Evolutionary conservation across 2,329 filamentous ascomycete species (phyloP).

Genomic region (Colletotrichum scovillei): DNA sequence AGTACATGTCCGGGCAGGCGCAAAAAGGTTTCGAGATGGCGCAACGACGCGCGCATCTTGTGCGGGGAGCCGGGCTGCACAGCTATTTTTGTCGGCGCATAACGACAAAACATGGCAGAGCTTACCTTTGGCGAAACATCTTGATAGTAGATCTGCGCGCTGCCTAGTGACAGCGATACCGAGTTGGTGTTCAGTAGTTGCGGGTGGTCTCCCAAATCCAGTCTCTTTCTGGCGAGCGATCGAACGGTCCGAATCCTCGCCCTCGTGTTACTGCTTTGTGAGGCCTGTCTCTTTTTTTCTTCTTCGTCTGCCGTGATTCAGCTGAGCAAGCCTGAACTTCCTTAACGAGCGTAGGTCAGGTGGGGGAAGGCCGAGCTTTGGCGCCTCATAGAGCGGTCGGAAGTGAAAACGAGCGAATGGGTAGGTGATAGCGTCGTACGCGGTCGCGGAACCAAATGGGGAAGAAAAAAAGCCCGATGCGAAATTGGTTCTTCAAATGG

Average conservation of each 20-base stretch:
- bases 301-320: not conserved
- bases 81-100: conserved; percentile 33
- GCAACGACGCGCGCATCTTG: conserved; percentile 16
- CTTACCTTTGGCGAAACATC: conserved; percentile 51
- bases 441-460: conserved; percentile 1
- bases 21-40: conserved; percentile 23
- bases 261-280: conserved; percentile 13
- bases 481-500: conserved; percentile 17
- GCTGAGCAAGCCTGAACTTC: not conserved
- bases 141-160: conserved; percentile 31
- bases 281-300: not conserved
- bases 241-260: conserved; percentile 18
- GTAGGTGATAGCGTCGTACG: conserved; percentile 25
- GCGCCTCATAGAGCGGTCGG: conserved; percentile 30
- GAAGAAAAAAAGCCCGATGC: not conserved
- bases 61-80: conserved; percentile 26
- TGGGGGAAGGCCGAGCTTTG: conserved; percentile 35
- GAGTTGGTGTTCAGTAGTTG: conserved; percentile 22
- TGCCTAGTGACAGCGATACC: conserved; percentile 40
- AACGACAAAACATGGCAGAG: conserved; percentile 19
- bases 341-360: conserved; percentile 32
- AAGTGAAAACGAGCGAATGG: conserved; percentile 32
- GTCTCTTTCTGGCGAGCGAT: conserved; percentile 26
- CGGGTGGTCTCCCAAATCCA: not conserved
- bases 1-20: conserved; percentile 22